These are phyloP conservation scores for Chalciporus piperatus DNA, from an alignment of 768 basidiomycete genomes.

Conservation along the genomic window DNA sequence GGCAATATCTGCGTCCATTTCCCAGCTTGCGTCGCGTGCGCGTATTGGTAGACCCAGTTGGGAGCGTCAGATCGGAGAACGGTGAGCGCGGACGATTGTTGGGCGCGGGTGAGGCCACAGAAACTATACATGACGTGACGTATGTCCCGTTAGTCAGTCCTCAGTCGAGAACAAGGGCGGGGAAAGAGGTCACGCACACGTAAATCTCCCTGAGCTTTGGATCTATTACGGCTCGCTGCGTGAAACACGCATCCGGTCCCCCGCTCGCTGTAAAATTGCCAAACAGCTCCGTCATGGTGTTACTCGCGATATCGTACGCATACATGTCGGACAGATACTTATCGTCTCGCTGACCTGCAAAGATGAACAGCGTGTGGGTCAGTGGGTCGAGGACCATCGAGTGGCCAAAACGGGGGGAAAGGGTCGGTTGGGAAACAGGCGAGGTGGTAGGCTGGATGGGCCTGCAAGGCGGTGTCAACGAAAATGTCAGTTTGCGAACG, in stretches of 20 bases:
- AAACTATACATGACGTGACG: conserved; percentile 50
- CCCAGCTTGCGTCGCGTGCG: conserved; percentile 48
- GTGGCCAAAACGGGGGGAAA: conserved; percentile 69
- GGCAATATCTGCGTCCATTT: conserved; percentile 62
- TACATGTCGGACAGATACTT: conserved; percentile 76
- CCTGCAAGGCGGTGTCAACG: conserved; percentile 3
- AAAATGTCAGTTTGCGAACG: too few relatives aligned
- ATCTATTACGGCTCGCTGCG: conserved; percentile 72
- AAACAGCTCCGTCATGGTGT: conserved; percentile 58
- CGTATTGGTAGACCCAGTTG: conserved; percentile 70
- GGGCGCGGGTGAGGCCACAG: conserved; percentile 53
- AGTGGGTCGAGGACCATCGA: conserved; percentile 76
- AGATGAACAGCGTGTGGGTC: conserved; percentile 60
- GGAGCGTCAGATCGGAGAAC: conserved; percentile 47
- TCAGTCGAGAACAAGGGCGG: too few relatives aligned
- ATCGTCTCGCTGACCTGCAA: conserved; percentile 70
- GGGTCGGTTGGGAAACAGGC: conserved; percentile 35
- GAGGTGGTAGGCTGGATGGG: conserved; percentile 17
- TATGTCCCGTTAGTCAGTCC: not conserved
- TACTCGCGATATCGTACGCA: conserved; percentile 59
- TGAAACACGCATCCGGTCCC: conserved; percentile 71
- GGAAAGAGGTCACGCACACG: conserved; percentile 45
- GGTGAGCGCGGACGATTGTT: conserved; percentile 38
- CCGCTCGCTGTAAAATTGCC: conserved; percentile 58
- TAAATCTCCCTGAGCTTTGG: conserved; percentile 63